Base-by-base conservation (phyloP, 2,329 filamentous ascomycete genomes). In the Fusarium tupiense region DNA sequence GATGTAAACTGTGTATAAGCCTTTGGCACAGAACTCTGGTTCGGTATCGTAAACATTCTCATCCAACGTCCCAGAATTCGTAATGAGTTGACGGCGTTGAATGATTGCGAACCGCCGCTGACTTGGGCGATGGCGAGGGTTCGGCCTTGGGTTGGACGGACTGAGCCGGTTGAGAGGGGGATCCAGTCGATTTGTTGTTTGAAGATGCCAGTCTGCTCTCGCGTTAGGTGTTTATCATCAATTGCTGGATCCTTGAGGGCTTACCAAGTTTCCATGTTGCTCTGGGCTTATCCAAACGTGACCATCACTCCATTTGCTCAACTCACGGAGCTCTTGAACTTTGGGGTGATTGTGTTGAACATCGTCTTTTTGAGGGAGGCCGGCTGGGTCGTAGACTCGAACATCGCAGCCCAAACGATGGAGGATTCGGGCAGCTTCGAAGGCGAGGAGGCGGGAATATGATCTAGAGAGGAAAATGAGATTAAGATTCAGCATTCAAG, bases 141-240 rank as follows among this genome's bases (percentile, higher is more conserved):
- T 24, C 64, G 29, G 1, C 61, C 63, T 31, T 66, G 61, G 1
- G 63, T 53, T 53, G 50, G 50, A 5, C 50, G 50, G n/a, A 53
- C 19, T 5, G 50, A 53, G 13, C 50, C 50, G 3, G 64, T 12
- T 35, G 46, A n/a, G 61, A 62, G 50, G 3, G 50, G 50, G 1
- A 66, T 66, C 64, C 61, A 66, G 10, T 57, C 64, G 0, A 66
- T 65, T 13, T 66, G 61, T 17, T 66, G 64, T 8, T 66, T 66
- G 29, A 65, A 66, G 5, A 65, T 65, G 8, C 47, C 64, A 0
- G 64, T 66, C 63, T 63, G 10, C 13, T 7, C 24, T 13, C 11
- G 24, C 6, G 11, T 46, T 12, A 46, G 24, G 43, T 3, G 4
- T 8, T 4, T 0, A 4, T 49, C 20, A n/a, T 24, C 16, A 16